phyloP scores from a whole-genome alignment of 169 alveolate species.

The Cryptosporidium meleagridis region DNA sequence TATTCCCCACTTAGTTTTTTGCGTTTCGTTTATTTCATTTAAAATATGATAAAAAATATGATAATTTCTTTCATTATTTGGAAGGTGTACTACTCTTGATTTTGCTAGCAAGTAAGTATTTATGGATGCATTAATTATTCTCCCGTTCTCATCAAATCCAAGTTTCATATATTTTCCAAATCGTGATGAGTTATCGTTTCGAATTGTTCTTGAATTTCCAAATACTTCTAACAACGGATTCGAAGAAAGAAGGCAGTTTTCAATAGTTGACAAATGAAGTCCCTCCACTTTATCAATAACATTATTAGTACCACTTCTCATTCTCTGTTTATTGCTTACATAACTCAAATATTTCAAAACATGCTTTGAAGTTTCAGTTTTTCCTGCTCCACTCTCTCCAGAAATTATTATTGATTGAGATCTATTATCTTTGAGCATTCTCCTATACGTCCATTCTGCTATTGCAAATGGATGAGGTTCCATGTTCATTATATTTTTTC shows the following conservation, averaged over 20 bases:
- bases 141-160: constrained; percentile 49
- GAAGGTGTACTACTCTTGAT: constrained; percentile 78
- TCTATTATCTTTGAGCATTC: constrained; percentile 72
- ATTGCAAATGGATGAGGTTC: constrained; percentile 80
- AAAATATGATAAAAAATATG: constrained; percentile 61
- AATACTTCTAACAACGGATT: constrained; percentile 98
- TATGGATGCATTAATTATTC: constrained; percentile 75
- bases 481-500: constrained; percentile 51
- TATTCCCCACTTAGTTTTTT: constrained; percentile 22
- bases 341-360: constrained; percentile 63
- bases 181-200: constrained; percentile 95
- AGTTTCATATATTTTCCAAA: constrained; percentile 81
- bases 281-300: not conserved
- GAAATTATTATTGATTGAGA: constrained; percentile 95
- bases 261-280: constrained; percentile 3
- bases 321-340: constrained; percentile 57
- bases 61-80: constrained; percentile 79
- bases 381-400: constrained; percentile 99
- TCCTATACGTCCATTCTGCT: constrained; percentile 78
- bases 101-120: constrained; percentile 80
- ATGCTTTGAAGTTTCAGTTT: constrained; percentile 98
- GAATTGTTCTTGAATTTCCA: constrained; percentile 98
- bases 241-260: constrained; percentile 77
- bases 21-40: constrained; percentile 40
- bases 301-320: not conserved